phyloP scores from a whole-genome alignment of 495 filamentous ascomycete species.

The Daldinia loculata region DNA sequence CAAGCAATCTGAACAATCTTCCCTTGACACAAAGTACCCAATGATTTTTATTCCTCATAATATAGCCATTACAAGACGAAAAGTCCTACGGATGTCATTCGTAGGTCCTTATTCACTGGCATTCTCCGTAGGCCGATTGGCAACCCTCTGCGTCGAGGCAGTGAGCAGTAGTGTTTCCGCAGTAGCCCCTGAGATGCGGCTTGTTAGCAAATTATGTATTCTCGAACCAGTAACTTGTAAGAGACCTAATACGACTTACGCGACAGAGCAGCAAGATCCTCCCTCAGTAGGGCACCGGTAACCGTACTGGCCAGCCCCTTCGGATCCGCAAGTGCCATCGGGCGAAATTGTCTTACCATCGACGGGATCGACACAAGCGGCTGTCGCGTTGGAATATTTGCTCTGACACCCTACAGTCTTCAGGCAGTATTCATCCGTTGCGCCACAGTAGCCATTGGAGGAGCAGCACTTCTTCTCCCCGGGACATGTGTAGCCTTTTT shows the following conservation, averaged over 20 bases:
- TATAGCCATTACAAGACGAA: background rate
- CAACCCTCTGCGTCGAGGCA: conserved; percentile 45
- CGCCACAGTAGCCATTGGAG: conserved; percentile 49
- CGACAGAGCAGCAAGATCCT: conserved; percentile 45
- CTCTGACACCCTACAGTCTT: conserved; percentile 48
- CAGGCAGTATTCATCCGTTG: conserved; percentile 48
- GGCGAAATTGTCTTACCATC: conserved; percentile 41
- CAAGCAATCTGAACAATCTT: background rate
- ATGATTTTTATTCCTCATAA: background rate
- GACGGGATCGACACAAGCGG: conserved; percentile 44
- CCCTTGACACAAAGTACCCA: background rate
- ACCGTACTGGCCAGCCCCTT: conserved; percentile 45
- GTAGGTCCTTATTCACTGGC: conserved; percentile 16
- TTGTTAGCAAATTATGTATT: conserved; percentile 12
- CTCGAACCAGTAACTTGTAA: background rate
- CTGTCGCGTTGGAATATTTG: conserved; percentile 46
- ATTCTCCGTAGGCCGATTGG: conserved; percentile 45
- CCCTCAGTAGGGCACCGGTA: conserved; percentile 45
- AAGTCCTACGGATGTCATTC: background rate
- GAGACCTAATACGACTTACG: conserved; percentile 35
- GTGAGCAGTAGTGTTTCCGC: conserved; percentile 48
- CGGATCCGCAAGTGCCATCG: conserved; percentile 49
- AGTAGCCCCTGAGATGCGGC: conserved; percentile 45
- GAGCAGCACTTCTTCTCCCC: conserved; percentile 48
- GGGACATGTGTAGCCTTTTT: conserved; percentile 49